phyloP scores from a whole-genome alignment of 495 filamentous ascomycete species.

The Neurospora sublineolata region DNA sequence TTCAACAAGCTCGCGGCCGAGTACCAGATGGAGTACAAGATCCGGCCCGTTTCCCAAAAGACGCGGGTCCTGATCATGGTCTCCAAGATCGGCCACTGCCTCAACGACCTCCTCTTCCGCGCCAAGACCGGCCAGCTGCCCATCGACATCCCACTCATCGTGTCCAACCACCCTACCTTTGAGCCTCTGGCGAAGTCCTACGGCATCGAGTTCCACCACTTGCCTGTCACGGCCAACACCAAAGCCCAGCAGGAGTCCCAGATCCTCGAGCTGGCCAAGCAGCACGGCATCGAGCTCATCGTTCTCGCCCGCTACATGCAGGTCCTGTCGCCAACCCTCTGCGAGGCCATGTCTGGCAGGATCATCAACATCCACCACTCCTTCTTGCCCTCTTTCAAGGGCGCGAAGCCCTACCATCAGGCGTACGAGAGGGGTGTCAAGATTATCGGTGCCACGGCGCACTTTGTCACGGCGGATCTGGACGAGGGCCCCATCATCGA shows the following conservation, averaged over 20 bases:
- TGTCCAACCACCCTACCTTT: conserved; percentile 68
- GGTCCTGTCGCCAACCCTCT: conserved; percentile 60
- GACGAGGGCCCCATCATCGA: conserved; percentile 74
- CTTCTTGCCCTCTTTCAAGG: conserved; percentile 71
- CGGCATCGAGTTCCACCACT: conserved; percentile 60
- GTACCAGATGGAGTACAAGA: conserved; percentile 50
- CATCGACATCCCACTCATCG: conserved; percentile 56
- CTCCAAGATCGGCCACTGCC: conserved; percentile 68
- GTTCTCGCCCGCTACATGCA: conserved; percentile 78
- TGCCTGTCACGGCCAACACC: conserved; percentile 54
- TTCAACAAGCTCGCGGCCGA: conserved; percentile 45
- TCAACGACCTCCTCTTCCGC: conserved; percentile 71
- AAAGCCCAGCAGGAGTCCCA: conserved; percentile 54
- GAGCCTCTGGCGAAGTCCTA: conserved; percentile 53
- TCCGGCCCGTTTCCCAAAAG: conserved; percentile 50
- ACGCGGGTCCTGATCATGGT: conserved; percentile 68
- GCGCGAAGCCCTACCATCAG: conserved; percentile 72
- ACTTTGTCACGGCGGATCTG: conserved; percentile 65
- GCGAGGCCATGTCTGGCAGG: conserved; percentile 56
- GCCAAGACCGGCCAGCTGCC: conserved; percentile 49
- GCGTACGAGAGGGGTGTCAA: conserved; percentile 68
- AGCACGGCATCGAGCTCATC: conserved; percentile 57
- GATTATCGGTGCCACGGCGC: conserved; percentile 67
- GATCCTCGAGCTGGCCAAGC: conserved; percentile 51
- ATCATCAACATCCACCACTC: conserved; percentile 80